Base-by-base conservation (phyloP, 345 rosid genomes). In the Ceriops zippeliana region DNA sequence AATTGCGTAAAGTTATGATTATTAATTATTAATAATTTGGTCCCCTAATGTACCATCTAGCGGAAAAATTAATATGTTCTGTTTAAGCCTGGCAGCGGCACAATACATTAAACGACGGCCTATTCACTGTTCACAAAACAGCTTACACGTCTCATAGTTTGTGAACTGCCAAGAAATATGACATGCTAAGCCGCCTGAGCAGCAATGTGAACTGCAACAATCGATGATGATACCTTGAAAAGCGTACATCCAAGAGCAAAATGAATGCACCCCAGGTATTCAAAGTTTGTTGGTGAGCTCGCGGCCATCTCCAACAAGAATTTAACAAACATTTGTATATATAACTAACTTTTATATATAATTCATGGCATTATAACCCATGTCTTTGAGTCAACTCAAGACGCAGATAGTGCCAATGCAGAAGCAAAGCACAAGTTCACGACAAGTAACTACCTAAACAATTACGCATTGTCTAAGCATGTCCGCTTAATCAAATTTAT, bases 271-370 rank as follows among this genome's bases (percentile, higher is more conserved):
- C 27, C 6, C 17, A 9, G 35, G 38, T 74, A 78, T 81, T 84
- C 90, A 84, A 86, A 78, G 84, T 81, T 86, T 83, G 87, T 74
- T 84, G 86, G 72, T 58, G 62, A 46, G 74, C 57, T 61, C 27
- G 27, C 68, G 67, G 71, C 76, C 79, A 79, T 73, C 77, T 74
- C 73, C 83, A 83, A 73, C 87, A 66, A 83, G 2, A 74, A 74
- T 56, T 71, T 73, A 79, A 82, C 83, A 58, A 82, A 54, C 78
- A 38, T 61, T 73, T 69, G 16, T 1, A 54, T 6, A 26, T 67
- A 51, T 78, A 65, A 67, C 26, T 54, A 54, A 0, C 58, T 2
- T 54, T n/a, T 22, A 8, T 8, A 2, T 8, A 54, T 21, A 13
- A 7, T 20, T 53, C 21, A 53, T 21, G 26, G 5, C 27, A 20